Base-by-base conservation (phyloP, 352 stramenopile species). In the Globisporangium heterothallicum region DNA sequence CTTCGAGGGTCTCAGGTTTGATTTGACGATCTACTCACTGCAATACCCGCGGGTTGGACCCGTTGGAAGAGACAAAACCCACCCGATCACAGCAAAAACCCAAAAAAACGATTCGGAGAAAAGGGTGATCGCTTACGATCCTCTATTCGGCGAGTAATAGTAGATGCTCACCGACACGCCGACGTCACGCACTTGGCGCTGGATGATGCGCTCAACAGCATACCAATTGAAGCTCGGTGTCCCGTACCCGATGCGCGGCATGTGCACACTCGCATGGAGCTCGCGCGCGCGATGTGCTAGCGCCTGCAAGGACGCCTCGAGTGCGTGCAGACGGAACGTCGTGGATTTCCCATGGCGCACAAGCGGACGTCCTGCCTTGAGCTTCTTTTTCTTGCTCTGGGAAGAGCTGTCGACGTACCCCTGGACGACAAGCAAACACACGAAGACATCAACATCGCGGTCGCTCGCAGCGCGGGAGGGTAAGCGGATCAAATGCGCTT, bases 211-310 rank as follows among this genome's bases (percentile, higher is more conserved):
- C 66, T 88, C 80, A 27, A 88, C 80, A 9, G 77, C 75, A 59
- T 91, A 91, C 80, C 80, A 91, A 51, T 91, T 91, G 64, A 88
- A 91, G 38, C 71, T 61, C 2, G 80, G 75, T 16, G 80, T 88
- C 41, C 77, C 80, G 46, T 86, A 87, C 42, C 80, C 80, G 32
- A 91, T 88, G 38, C 80, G 77, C 24, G 80, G 80, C 56, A 91
- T 73, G 73, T 91, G 77, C 49, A 91, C 62, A 34, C 66, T 85
- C 41, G 77, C 80, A 10, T 59, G 24, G 25, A 85, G 49, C 19
- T 57, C 38, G 4, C 56, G 48, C 6, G 75, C 66, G 47, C 64
- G 58, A 48, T 63, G 42, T 0, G 75, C 72, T 0, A 91, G 44
- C 7, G 61, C 61, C 30, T 66, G 49, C 18, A 91, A 58, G 9